Evolutionary conservation across 2,329 filamentous ascomycete species (phyloP), one percentile per base, ranked within the genome.

Genomic region (Trichoderma sp.): DNA sequence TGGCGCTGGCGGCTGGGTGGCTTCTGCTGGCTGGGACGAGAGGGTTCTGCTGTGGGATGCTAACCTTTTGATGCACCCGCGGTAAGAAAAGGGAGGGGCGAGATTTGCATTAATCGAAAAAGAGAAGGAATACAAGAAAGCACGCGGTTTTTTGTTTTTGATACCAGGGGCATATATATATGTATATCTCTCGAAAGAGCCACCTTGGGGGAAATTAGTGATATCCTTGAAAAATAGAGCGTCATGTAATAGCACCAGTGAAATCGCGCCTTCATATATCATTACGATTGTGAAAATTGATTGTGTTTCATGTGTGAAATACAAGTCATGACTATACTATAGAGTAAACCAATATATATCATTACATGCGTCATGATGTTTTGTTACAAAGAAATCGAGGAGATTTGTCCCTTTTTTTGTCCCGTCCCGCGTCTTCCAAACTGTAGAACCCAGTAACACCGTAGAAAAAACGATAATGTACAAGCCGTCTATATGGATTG

Each of bases 1-100:
- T 84, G 97, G 97, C 5, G 93, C 91, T 29, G 95, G 97, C 78
- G 97, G 97, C 6, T 99, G 97, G 97, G 95, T 95, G 79, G 95
- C 97, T 2, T 97, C 94, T 77, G 94, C 93, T 2, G 95, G 95
- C 1, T 99, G 97, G 97, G 97, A 99, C 81, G 95, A 98, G 86
- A 90, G 92, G 79, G 89, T 99, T 12, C 87, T 97, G 80, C 90
- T 99, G 6, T 99, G 96, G 96, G 97, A 99, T 86, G 94, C 95
- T 53, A 92, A 88, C 77, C 85, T 86, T 78, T 78, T 90, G 50
- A 82, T 84, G 81, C 81, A 76, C 4, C 79, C 79, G 56, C 78
- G 80, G 76, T 82, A 59, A 77, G 14, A 35, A 62, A 18, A 38
- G 4, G 6, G 27, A 9, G 68, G 7, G 21, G 29, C 5, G 8